A percentile compares a stretch with the other conserved stretches of the same genome.
Conservation (phyloP, 331 rosid species). For the Malus hybrid region DNA sequence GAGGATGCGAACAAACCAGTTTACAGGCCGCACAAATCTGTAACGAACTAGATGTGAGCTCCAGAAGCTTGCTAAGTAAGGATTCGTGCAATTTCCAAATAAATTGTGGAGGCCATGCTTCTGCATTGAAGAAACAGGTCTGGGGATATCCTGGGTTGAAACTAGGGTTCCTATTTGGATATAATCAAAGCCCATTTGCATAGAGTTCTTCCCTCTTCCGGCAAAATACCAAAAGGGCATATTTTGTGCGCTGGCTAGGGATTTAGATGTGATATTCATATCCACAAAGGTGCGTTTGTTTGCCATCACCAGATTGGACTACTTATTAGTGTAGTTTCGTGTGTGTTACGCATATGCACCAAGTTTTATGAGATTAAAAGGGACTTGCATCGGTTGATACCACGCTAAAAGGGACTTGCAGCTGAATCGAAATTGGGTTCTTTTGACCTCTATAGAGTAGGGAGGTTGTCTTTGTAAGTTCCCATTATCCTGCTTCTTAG, state of each 20-base stretch:
- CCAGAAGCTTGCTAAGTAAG: neutral
- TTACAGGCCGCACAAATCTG: neutral
- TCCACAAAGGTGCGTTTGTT: too few species aligned
- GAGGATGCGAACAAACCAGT: neutral
- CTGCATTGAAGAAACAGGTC: neutral
- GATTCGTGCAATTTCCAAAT: neutral
- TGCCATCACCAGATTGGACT: too few species aligned
- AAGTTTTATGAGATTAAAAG: too few species aligned
- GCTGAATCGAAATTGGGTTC: too few species aligned
- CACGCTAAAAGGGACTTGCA: too few species aligned
- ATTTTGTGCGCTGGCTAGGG: neutral
- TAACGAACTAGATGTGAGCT: neutral
- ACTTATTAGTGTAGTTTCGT: too few species aligned
- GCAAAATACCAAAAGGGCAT: neutral
- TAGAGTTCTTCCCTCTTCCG: neutral
- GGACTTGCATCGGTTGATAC: too few species aligned
- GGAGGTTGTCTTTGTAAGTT: too few species aligned
- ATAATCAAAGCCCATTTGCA: neutral
- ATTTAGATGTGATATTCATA: too few species aligned
- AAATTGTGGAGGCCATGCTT: neutral
- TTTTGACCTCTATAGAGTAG: too few species aligned
- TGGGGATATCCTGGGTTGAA: neutral
- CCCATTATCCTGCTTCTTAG: too few species aligned
- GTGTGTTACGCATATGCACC: too few species aligned
- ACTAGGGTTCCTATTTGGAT: neutral